Evolutionary conservation across 208 protist species (phyloP), one percentile per base, ranked within the genome.

Genomic region (Trichomonas tenax): DNA sequence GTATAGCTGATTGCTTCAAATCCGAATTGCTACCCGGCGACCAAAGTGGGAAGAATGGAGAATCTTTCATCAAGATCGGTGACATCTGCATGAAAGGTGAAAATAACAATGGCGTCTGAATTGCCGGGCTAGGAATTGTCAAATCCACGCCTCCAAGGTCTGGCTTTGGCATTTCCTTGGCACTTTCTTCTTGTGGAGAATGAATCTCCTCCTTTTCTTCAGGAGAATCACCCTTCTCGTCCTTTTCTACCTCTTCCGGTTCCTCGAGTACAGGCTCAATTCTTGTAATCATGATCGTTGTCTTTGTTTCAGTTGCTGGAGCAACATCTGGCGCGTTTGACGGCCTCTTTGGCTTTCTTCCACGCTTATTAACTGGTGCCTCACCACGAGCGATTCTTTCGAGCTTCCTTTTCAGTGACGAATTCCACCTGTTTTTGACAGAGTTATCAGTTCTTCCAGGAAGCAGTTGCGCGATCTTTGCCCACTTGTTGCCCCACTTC

Each of bases 401-500:
- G 8, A 93, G 44, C 31, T 93, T 93, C 38, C 86, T 23, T 15
- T 93, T 93, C 31, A 93, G 26, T 17, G 86, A 93, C n/a, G 86
- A 93, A 41, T 93, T 93, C 86, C 86, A 93, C 6, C 86, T 3
- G 38, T 93, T 93, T 51, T 93, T 93, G 26, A 93, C 86, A 38
- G 40, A 48, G 38, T 93, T 93, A 51, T 93, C 86, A 26, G 86
- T 93, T 58, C 86, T 23, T 34, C 86, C 86, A 26, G 86, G 86
- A 34, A 93, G 45, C 4, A 93, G 51, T 10, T 48, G 44, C 8
- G 86, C 40, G 11, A 93, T 93, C 51, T 93, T 93, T 0, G 86
- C 86, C 86, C 86, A 93, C 46, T 93, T 93, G 36, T 93, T 93
- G 34, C 86, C 86, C 86, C 86, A 93, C 31, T 48, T 58, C 38